phyloP scores from a whole-genome alignment of 495 filamentous ascomycete genomes.

The Rostrohypoxylon terebratum region DNA sequence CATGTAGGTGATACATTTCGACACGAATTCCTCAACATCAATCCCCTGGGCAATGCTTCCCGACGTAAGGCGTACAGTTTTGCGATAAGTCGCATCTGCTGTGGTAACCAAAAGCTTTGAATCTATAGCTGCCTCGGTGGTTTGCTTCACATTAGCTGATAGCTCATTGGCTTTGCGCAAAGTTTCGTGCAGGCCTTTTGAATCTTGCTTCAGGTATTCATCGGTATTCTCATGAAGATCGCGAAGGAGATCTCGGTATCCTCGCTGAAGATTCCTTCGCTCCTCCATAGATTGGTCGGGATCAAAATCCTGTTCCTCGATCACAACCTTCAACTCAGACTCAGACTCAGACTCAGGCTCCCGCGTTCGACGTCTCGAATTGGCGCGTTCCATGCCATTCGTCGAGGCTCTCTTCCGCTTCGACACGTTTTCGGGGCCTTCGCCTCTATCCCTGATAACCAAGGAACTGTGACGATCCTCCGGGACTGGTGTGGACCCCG shows the following conservation, averaged over 20 bases:
- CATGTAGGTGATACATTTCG: slow-evolving; percentile 93
- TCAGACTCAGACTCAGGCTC: slow-evolving; percentile 56
- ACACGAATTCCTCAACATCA: slow-evolving; percentile 93
- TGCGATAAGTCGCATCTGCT: slow-evolving; percentile 81
- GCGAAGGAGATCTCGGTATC: slow-evolving; percentile 72
- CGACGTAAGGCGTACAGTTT: slow-evolving; percentile 73
- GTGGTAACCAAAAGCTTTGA: slow-evolving; percentile 82
- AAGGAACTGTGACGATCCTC: slow-evolving; percentile 40
- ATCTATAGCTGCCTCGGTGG: slow-evolving; percentile 92
- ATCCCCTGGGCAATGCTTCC: slow-evolving; percentile 78
- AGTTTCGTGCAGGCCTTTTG: slow-evolving; percentile 70
- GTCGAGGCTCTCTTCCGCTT: slow-evolving; percentile 67
- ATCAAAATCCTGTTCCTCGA: slow-evolving; percentile 75
- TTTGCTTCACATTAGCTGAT: slow-evolving; percentile 82
- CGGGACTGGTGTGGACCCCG: slow-evolving; percentile 24
- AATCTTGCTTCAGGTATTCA: slow-evolving; percentile 71
- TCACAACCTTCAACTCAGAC: slow-evolving; percentile 51
- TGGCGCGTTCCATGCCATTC: slow-evolving; percentile 55
- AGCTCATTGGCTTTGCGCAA: slow-evolving; percentile 72
- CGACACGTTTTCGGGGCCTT: slow-evolving; percentile 49
- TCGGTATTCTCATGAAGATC: slow-evolving; percentile 77
- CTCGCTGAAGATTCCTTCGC: slow-evolving; percentile 74
- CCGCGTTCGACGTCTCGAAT: slow-evolving; percentile 53
- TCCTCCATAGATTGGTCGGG: slow-evolving; percentile 88
- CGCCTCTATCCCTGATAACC: slow-evolving; percentile 51